These are phyloP conservation scores for Zarea fungicola DNA, from an alignment of 2,329 filamentous ascomycete genomes.

Conservation along the genomic window DNA sequence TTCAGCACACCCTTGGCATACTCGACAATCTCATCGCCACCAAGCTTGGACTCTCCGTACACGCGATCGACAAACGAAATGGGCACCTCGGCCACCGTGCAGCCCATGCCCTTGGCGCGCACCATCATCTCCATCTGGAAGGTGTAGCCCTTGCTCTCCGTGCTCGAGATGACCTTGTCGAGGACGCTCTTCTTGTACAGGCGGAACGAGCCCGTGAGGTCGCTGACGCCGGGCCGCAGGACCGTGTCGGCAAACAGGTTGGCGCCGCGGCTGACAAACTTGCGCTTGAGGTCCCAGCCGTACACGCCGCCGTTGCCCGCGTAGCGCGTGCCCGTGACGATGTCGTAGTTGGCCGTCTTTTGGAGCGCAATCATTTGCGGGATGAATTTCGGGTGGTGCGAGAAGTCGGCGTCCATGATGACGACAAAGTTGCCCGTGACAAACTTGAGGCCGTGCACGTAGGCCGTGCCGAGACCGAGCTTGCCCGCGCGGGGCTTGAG, in stretches of 20 bases:
- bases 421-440: conserved; percentile 91
- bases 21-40: conserved; percentile 91
- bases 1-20: conserved; percentile 82
- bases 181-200: conserved; percentile 89
- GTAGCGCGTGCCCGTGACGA: conserved; percentile 94
- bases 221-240: conserved; percentile 86
- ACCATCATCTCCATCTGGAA: conserved; percentile 99
- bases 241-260: conserved; percentile 96
- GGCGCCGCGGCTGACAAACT: conserved; percentile 77
- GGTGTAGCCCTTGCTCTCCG: conserved; percentile 93
- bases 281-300: conserved; percentile 93
- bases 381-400: conserved; percentile 98
- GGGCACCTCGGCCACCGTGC: conserved; percentile 87
- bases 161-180: conserved; percentile 83
- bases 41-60: conserved; percentile 93
- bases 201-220: conserved; percentile 90
- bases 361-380: conserved; percentile 85
- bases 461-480: conserved; percentile 93
- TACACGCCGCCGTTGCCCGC: conserved; percentile 84
- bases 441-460: conserved; percentile 90
- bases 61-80: conserved; percentile 94
- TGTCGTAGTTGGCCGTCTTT: conserved; percentile 75
- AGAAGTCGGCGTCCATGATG: conserved; percentile 99
- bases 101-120: conserved; percentile 91
- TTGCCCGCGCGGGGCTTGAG: conserved; percentile 90